These are phyloP conservation scores for Candida ascalaphidarum DNA, from an alignment of 805 yeast species.

Conservation along the genomic window DNA sequence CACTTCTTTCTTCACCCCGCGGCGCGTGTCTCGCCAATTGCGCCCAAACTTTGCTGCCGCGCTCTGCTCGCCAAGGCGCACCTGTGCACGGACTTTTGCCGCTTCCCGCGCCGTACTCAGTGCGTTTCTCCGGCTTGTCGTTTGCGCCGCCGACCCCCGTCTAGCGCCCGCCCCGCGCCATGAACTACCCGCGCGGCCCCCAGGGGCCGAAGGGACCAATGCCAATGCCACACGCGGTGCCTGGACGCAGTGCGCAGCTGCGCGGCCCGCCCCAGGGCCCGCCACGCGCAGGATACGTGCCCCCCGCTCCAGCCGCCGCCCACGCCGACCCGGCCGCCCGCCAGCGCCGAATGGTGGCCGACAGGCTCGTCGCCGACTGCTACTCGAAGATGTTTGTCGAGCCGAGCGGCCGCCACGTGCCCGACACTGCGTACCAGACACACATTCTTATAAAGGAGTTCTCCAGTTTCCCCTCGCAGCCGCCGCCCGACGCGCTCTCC, in stretches of 20 bases:
- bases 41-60: too few species aligned
- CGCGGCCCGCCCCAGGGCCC: slow-evolving; percentile 1
- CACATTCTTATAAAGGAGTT: slow-evolving; percentile 74
- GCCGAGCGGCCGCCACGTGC: slow-evolving; percentile 11
- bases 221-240: neutral
- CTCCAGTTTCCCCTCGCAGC: slow-evolving; percentile 54
- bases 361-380: slow-evolving; percentile 28
- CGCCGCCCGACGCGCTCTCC: slow-evolving; percentile 54
- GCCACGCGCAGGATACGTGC: neutral
- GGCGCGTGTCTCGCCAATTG: too few species aligned
- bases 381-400: slow-evolving; percentile 22
- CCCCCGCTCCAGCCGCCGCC: slow-evolving; percentile 2
- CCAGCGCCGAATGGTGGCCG: slow-evolving; percentile 14
- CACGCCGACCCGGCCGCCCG: slow-evolving; percentile 1
- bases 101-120: too few species aligned
- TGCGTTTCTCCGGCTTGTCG: too few species aligned
- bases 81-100: too few species aligned
- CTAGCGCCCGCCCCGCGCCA: neutral
- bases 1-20: too few species aligned
- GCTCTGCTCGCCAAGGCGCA: too few species aligned
- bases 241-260: neutral
- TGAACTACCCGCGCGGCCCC: neutral
- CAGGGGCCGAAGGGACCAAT: neutral
- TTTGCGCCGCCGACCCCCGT: slow-evolving; percentile 1
- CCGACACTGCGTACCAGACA: slow-evolving; percentile 49